Conservation (phyloP, 2,329 filamentous ascomycete species). For the Cordyceps cicadae region DNA sequence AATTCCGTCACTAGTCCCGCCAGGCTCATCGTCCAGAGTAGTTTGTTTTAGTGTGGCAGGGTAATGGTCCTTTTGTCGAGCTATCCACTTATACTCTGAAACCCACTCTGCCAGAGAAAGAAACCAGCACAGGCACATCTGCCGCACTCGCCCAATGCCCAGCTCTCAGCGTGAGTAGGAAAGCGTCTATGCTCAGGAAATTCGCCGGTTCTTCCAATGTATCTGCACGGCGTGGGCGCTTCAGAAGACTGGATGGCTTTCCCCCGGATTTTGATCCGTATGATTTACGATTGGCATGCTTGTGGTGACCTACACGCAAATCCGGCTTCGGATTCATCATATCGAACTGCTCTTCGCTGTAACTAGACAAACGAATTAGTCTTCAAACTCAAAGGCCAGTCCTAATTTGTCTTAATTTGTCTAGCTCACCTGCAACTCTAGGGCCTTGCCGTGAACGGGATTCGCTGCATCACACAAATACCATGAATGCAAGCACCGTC, state of each 20-base stretch:
- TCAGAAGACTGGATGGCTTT: background rate
- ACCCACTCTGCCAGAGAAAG: constrained; percentile 2
- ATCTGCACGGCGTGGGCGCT: no score
- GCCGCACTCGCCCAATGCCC: constrained; percentile 3
- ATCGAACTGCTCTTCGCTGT: constrained; percentile 3
- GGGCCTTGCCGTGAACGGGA: constrained; percentile 8
- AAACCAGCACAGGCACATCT: background rate
- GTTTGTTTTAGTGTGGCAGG: constrained; percentile 6
- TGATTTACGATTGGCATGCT: background rate
- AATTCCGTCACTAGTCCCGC: constrained; percentile 2
- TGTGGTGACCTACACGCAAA: constrained; percentile 5
- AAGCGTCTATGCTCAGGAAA: background rate
- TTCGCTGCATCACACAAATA: background rate
- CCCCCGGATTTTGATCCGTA: background rate
- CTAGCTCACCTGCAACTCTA: background rate
- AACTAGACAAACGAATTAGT: background rate
- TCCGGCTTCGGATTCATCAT: constrained; percentile 5
- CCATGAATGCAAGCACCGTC: background rate
- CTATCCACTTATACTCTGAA: constrained; percentile 2
- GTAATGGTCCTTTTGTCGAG: constrained; percentile 11
- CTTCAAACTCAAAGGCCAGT: background rate
- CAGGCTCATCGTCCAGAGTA: background rate
- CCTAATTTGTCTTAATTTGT: constrained; percentile 5
- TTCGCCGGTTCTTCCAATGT: background rate
- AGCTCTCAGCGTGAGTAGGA: background rate